These are phyloP conservation scores for Coemansia sp. DNA, from an alignment of 192 early-diverging fungal species.

Conservation along the genomic window DNA sequence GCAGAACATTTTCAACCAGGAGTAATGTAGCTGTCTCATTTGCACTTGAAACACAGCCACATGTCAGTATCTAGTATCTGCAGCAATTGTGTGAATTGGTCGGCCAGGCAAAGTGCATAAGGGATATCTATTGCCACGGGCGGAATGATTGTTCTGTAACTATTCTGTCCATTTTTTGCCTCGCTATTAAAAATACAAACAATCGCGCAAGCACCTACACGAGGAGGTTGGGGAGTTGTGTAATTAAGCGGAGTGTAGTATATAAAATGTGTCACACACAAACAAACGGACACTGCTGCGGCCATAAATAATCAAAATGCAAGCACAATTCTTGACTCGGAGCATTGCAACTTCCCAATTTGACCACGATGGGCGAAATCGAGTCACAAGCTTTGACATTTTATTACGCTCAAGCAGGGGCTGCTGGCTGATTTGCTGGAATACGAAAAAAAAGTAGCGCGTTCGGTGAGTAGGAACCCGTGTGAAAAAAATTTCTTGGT, in stretches of 20 bases:
- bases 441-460: not conserved
- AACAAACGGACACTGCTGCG: no score
- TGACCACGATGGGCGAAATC: no score
- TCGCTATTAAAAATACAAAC: not conserved
- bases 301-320: no score
- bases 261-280: no score
- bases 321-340: no score
- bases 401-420: no score
- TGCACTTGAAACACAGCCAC: not conserved
- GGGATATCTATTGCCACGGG: not conserved
- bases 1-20: not conserved
- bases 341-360: no score
- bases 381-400: no score
- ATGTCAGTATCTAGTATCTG: not conserved
- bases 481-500: slow-evolving; percentile 1
- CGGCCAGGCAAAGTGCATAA: not conserved
- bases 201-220: not conserved
- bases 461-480: not conserved
- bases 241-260: not conserved
- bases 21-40: not conserved
- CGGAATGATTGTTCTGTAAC: not conserved
- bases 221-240: not conserved
- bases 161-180: not conserved
- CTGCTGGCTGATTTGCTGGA: not conserved
- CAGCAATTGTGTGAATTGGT: not conserved